Evolutionary conservation across 805 yeast genomes (phyloP).

Genomic region (Spathaspora arborariae): DNA sequence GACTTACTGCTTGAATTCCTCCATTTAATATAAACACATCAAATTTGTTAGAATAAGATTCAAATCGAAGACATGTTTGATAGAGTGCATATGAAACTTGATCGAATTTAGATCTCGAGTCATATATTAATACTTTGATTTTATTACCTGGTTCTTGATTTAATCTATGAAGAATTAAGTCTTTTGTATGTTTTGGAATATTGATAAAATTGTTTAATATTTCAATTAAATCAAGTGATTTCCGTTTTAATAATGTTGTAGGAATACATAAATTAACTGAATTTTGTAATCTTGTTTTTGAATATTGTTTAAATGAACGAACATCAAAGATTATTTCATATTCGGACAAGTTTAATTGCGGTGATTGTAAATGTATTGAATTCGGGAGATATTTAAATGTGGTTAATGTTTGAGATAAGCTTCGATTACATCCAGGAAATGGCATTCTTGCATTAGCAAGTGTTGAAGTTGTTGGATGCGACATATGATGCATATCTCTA

Average conservation of each 20-base stretch:
- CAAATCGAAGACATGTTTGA: slow-evolving; percentile 29
- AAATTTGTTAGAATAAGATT: slow-evolving; percentile 12
- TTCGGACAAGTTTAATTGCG: neutral
- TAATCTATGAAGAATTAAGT: slow-evolving; percentile 14
- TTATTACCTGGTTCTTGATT: slow-evolving; percentile 6
- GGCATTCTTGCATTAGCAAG: neutral
- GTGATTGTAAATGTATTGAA: neutral
- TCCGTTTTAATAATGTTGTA: slow-evolving; percentile 40
- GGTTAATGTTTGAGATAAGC: neutral
- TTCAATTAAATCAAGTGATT: slow-evolving; percentile 27
- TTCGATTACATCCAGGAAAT: neutral
- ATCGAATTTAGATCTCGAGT: slow-evolving; percentile 14
- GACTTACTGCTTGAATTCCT: slow-evolving; percentile 16
- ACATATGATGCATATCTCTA: neutral
- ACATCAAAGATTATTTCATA: slow-evolving; percentile 27
- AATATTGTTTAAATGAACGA: slow-evolving; percentile 36
- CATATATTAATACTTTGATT: slow-evolving; percentile 30
- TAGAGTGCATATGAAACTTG: slow-evolving; percentile 14
- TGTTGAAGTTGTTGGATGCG: neutral
- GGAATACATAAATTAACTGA: slow-evolving; percentile 42
- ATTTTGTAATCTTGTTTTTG: slow-evolving; percentile 23
- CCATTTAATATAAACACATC: slow-evolving; percentile 22
- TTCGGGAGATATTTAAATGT: slow-evolving; percentile 5
- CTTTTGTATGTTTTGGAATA: slow-evolving; percentile 18
- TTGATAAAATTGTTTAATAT: slow-evolving; percentile 27